Evolutionary conservation across 805 yeast genomes (phyloP), one percentile per base, ranked within the genome.

Genomic region (Ogataea wickerhamii): DNA sequence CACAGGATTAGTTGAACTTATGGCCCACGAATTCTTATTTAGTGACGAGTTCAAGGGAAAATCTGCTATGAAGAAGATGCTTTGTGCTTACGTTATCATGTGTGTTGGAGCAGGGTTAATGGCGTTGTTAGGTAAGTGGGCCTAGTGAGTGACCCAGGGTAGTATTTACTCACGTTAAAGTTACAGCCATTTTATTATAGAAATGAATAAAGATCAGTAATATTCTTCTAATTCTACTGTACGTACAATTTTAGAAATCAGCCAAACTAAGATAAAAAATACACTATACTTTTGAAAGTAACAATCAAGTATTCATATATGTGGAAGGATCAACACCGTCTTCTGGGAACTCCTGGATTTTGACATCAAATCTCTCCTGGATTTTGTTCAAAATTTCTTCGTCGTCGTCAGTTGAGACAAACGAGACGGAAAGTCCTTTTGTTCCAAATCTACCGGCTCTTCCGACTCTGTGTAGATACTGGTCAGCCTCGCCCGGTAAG

Each of bases 391-490:
- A 75, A 29, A 89, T 85, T 68, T 82, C 87, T 67, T 87, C 88
- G 61, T 93, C 98, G 48, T 81, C 91, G 56, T 80, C 84, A 42
- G 81, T 74, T 29, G 93, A 74, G 38, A 93, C 93, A 50, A 91
- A 86, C 28, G 96, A 87, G 42, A 93, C 76, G 37, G 97, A 95
- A 56, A 93, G 80, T 72, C 98, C 98, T 73, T 91, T 91, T 63
- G 98, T 91, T 74, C 98, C 98, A 58, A 91, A 91, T 78, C 98
- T 89, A 71, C 98, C 98, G 53, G 98, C 98, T 80, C 98, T 88
- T 62, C 98, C 98, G 48, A 91, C 98, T 74, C 98, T 87, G 74
- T 91, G 98, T 64, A 91, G 78, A 70, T 93, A 91, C 69, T 93
- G 97, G 68, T 91, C 98, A 49, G 98, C 96, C 71, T 89, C 97